Base-by-base conservation (phyloP, 176 grass and related monocot species). In the Ampelocalamus luodianensis region DNA sequence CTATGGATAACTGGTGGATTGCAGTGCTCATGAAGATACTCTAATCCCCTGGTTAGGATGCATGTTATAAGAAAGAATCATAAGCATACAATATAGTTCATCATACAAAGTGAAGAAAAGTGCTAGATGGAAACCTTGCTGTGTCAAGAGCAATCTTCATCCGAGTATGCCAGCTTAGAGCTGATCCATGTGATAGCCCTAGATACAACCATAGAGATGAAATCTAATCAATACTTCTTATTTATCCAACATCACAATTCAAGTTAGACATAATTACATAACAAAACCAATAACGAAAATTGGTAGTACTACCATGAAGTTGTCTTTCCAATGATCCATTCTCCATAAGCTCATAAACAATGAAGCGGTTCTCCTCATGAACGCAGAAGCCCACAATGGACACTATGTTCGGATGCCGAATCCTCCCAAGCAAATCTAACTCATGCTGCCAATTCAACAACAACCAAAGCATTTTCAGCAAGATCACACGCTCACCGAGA, bases 141-240 rank as follows among this genome's bases (percentile, higher is more conserved):
- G 86, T 96, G 86, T 96, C 93, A 37, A 99, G 92, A 37, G 97
- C 97, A 58, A 99, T 96, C 93, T 99, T 99, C 92, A 99, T 96
- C 63, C 97, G 88, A 71, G 96, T 84, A 58, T 96, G 79, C 97
- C 97, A 99, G 38, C 81, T 92, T 75, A 98, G 83, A 87, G 91
- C 85, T 71, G 96, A 94, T 26, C 93, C 96, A 89, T 92, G 90
- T 77, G 91, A 92, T 84, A 93, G 79, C 14, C 96, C 96, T 99
- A 80, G 45, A 87, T 62, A 85, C 42, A 82, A 51, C 36, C 68
- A 75, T 1, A 17, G 12, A 36, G 56, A 84, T 74, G 45, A 83
- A 53, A 80, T 38, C 2, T 51, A 4, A 86, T 23, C 17, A 10
- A 79, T 40, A 55, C 56, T 79, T 82, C 37, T 38, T 43, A 45